Evolutionary conservation across 2,329 filamentous ascomycete genomes (phyloP), one percentile per base, ranked within the genome.

Genomic region (Cordyceps tenuipes): DNA sequence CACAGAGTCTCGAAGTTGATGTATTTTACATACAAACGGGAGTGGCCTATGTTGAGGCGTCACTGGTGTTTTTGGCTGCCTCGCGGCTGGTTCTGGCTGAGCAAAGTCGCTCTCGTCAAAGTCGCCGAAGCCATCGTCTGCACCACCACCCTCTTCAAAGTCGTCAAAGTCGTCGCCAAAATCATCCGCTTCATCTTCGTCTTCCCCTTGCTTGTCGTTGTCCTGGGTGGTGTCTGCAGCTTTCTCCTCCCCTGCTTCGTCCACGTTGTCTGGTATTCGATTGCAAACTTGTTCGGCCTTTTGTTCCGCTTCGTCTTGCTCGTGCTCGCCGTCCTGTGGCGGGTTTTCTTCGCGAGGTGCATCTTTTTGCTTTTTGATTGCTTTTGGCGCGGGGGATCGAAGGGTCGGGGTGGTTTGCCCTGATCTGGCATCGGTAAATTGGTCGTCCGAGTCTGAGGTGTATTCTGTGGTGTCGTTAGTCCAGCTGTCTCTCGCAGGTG

Each of bases 51-150:
- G 70, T 62, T 74, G 72, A 64, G 72, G 64, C 31, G 68, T 64
- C 47, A 70, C 63, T 49, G 68, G 68, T 31, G 70, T 65, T 51
- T 68, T 66, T 6, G 66, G 57, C 29, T 66, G 64, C 21, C 67
- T 63, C 41, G 69, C 43, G 51, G 47, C 62, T 19, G 70, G 63
- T 34, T 65, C 48, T 52, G 69, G 61, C 46, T 83, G 77, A 67
- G 90, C 82, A 69, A 90, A 90, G 43, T 79, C 85, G 65, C 87
- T 88, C 68, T 88, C 88, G 68, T 88, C 86, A 72, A 90, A 91
- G 67, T 89, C 87, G 67, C 84, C 83, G 74, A 87, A 86, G 67
- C 82, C 82, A 29, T 76, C 77, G 50, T 76, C 77, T 8, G 75
- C 79, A 64, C 78, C 77, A 60, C 77, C 79, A 53, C 81, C 82